Evolutionary conservation across 2,329 filamentous ascomycete genomes (phyloP).

Genomic region (Arthrobotrys pseudoclavata): DNA sequence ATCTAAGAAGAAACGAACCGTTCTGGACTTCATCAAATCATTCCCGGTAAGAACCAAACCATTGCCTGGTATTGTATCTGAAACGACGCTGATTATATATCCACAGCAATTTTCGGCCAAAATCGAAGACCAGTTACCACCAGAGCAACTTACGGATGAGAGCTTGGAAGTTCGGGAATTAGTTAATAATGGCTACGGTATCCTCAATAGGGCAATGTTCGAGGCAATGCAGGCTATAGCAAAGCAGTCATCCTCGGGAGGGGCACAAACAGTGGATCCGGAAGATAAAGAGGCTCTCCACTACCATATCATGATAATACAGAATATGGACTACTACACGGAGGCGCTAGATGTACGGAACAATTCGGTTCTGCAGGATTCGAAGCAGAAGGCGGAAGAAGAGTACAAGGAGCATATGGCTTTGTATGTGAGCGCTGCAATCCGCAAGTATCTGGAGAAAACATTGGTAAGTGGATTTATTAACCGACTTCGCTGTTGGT

Average conservation of each 20-base stretch:
- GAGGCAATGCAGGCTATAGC: slow-evolving; percentile 96
- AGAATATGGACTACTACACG: slow-evolving; percentile 98
- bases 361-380: slow-evolving; percentile 83
- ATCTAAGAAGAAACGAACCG: slow-evolving; percentile 90
- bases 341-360: slow-evolving; percentile 85
- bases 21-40: slow-evolving; percentile 93
- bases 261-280: slow-evolving; percentile 69
- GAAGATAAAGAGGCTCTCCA: slow-evolving; percentile 98
- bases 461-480: slow-evolving; percentile 70
- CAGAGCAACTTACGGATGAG: slow-evolving; percentile 66
- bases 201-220: slow-evolving; percentile 95
- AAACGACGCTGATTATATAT: slow-evolving; percentile 21
- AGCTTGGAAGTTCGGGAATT: slow-evolving; percentile 79
- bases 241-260: slow-evolving; percentile 72
- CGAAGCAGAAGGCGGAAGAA: slow-evolving; percentile 81
- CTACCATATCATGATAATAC: slow-evolving; percentile 95
- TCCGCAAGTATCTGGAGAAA: slow-evolving; percentile 89
- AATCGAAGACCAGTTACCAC: slow-evolving; percentile 64
- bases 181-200: slow-evolving; percentile 87
- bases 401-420: slow-evolving; percentile 90
- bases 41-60: slow-evolving; percentile 73
- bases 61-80: slow-evolving; percentile 32
- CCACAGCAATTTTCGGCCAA: slow-evolving; percentile 62
- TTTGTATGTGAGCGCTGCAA: slow-evolving; percentile 87
- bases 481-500: slow-evolving; percentile 64